phyloP scores from a whole-genome alignment of 2,329 filamentous ascomycete species.

The Clarireedia sp. region DNA sequence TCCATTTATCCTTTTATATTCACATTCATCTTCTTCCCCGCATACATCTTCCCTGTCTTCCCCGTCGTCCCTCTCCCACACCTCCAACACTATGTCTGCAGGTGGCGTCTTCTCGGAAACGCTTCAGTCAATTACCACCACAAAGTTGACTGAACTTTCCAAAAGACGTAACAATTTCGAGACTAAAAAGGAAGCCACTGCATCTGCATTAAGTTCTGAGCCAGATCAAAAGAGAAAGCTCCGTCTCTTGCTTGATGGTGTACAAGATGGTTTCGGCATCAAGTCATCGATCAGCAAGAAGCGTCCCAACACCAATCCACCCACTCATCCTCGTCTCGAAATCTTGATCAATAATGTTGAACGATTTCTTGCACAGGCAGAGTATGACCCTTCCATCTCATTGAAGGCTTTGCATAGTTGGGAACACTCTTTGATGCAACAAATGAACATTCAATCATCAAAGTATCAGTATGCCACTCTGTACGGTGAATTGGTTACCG shows the following conservation, averaged over 20 bases:
- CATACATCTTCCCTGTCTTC: background rate
- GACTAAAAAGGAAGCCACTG: constrained; percentile 35
- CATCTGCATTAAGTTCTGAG: constrained; percentile 27
- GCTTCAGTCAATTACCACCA: constrained; percentile 45
- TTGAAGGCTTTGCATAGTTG: constrained; percentile 37
- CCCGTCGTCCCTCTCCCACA: background rate
- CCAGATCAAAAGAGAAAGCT: constrained; percentile 31
- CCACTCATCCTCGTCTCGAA: constrained; percentile 12
- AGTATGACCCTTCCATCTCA: constrained; percentile 46
- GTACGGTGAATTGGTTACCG: constrained; percentile 46
- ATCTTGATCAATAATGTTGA: constrained; percentile 35
- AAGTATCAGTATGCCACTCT: constrained; percentile 49
- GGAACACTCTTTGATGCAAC: constrained; percentile 38
- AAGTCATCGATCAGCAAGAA: constrained; percentile 13
- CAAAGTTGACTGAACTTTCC: constrained; percentile 49
- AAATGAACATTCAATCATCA: constrained; percentile 41
- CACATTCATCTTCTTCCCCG: background rate
- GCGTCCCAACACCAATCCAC: constrained; percentile 11
- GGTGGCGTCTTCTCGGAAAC: constrained; percentile 39
- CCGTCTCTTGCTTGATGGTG: constrained; percentile 26
- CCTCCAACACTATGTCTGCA: constrained; percentile 29
- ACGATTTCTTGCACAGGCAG: constrained; percentile 45
- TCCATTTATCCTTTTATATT: background rate
- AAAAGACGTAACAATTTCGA: constrained; percentile 44
- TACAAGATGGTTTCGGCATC: constrained; percentile 28